Conservation (phyloP, 2,329 filamentous ascomycete genomes). For the Calonectria pseudoreteaudii region DNA sequence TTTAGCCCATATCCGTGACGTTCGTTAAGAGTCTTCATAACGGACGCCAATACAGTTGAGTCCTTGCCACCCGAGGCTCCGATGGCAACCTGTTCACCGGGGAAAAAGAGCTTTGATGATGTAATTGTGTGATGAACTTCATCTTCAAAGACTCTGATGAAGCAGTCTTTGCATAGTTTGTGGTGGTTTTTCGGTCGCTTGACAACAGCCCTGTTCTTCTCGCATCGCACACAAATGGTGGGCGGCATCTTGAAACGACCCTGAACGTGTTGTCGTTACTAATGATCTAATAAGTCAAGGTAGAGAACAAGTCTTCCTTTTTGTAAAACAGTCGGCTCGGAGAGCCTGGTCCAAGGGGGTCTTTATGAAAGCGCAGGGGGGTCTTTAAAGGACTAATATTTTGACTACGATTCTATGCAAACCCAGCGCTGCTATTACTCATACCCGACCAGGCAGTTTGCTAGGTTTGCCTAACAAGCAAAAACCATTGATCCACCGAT, state of each 20-base stretch:
- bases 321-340: not conserved
- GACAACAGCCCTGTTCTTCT: conserved; percentile 83
- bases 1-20: conserved; percentile 88
- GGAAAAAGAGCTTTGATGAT: conserved; percentile 81
- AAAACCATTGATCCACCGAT: not conserved
- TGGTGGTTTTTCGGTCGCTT: conserved; percentile 95
- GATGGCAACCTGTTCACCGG: conserved; percentile 90
- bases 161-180: conserved; percentile 92
- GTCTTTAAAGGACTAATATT: not conserved
- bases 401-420: conserved; percentile 2
- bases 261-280: not conserved
- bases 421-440: conserved; percentile 16
- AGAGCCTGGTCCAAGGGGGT: not conserved
- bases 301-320: not conserved
- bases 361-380: not conserved
- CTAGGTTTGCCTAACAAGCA: not conserved
- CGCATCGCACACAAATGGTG: conserved; percentile 80
- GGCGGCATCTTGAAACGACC: conserved; percentile 75
- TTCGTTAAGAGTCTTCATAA: conserved; percentile 94
- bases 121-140: conserved; percentile 95
- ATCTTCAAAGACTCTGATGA: conserved; percentile 87
- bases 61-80: conserved; percentile 98
- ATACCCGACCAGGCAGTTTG: conserved; percentile 1
- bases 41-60: conserved; percentile 93
- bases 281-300: not conserved